phyloP scores from a whole-genome alignment of 192 early-diverging fungal genomes.

The Gaertneriomyces sp. region DNA sequence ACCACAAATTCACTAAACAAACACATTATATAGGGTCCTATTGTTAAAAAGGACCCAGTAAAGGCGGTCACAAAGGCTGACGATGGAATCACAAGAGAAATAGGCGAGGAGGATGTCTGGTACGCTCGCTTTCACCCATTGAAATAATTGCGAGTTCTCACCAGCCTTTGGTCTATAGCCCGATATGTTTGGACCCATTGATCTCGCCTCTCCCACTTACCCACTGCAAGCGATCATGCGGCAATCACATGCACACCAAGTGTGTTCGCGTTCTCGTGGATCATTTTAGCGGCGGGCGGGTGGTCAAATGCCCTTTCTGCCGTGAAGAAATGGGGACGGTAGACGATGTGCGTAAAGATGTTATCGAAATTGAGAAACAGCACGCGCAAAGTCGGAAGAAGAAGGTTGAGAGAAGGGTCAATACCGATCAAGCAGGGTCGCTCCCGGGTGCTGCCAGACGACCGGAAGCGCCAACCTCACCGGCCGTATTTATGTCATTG shows the following conservation, averaged over 20 bases:
- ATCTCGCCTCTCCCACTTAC: conserved; percentile 7
- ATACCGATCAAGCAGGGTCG: too few relatives aligned
- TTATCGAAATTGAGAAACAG: too few relatives aligned
- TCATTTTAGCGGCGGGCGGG: too few relatives aligned
- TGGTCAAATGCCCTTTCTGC: too few relatives aligned
- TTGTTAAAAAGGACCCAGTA: background rate
- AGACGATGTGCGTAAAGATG: too few relatives aligned
- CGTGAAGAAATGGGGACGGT: too few relatives aligned
- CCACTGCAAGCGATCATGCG: conserved; percentile 45
- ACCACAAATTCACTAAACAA: background rate
- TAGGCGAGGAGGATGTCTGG: conserved; percentile 46
- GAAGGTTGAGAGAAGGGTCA: too few relatives aligned
- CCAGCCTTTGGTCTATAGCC: conserved; percentile 26
- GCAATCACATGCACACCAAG: conserved; percentile 49
- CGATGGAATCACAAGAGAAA: conserved; percentile 10
- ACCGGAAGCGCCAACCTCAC: too few relatives aligned
- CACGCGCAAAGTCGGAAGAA: too few relatives aligned
- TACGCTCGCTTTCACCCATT: background rate
- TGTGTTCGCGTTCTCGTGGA: conserved; percentile 48
- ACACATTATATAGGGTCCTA: background rate
- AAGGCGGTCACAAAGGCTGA: background rate
- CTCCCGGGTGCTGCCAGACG: too few relatives aligned
- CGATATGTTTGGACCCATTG: conserved; percentile 50
- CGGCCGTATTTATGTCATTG: too few relatives aligned
- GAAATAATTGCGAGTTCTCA: background rate